Conservation (phyloP, 192 early-diverging fungal species). For the Linnemannia zychae region DNA sequence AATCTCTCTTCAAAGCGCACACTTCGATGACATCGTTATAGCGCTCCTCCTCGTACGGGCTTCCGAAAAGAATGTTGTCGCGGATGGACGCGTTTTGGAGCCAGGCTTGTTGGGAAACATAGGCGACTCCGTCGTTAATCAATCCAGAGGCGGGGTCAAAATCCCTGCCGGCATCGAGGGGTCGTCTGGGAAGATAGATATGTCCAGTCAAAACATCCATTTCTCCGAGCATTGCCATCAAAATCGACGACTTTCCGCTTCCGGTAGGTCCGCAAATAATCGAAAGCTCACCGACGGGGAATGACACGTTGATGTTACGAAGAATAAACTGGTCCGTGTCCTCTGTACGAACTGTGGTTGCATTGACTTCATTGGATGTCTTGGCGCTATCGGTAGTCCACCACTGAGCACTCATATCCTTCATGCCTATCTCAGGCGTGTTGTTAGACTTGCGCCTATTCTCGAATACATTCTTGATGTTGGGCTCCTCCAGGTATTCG, state of each 20-base stretch:
- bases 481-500: slow-evolving; percentile 63
- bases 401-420: slow-evolving; percentile 55
- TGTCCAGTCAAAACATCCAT: slow-evolving; percentile 65
- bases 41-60: slow-evolving; percentile 71
- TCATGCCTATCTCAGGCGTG: slow-evolving; percentile 51
- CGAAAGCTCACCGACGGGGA: slow-evolving; percentile 73
- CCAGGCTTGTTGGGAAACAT: slow-evolving; percentile 79
- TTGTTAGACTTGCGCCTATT: slow-evolving; percentile 18
- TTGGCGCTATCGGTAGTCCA: slow-evolving; percentile 55
- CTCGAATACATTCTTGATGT: slow-evolving; percentile 63
- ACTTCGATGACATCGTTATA: slow-evolving; percentile 79
- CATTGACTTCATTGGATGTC: slow-evolving; percentile 15
- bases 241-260: slow-evolving; percentile 81
- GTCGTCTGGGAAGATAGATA: slow-evolving; percentile 47
- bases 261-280: slow-evolving; percentile 85
- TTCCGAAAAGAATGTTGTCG: slow-evolving; percentile 85
- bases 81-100: slow-evolving; percentile 75
- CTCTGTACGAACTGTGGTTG: slow-evolving; percentile 16
- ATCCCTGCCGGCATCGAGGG: slow-evolving; percentile 31
- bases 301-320: slow-evolving; percentile 66
- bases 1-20: slow-evolving; percentile 86
- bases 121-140: slow-evolving; percentile 76
- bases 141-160: slow-evolving; percentile 54
- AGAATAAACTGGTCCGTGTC: slow-evolving; percentile 63
- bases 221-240: slow-evolving; percentile 83